Conservation (phyloP, 2,329 filamentous ascomycete genomes). For the Epichloe coenophiala region DNA sequence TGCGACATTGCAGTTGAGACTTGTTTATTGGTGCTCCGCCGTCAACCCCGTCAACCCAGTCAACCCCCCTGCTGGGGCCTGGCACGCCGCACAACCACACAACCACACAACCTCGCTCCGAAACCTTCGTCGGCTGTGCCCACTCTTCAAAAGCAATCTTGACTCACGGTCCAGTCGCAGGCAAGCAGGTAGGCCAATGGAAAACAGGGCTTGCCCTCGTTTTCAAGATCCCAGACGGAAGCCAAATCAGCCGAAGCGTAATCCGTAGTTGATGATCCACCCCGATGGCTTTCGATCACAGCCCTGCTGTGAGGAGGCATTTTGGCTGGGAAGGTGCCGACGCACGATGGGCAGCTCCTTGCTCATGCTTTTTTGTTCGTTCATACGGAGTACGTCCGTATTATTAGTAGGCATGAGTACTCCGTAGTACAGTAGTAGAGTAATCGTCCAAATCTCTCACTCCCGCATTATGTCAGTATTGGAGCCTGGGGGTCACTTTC, state of each 20-base stretch:
- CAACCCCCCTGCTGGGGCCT: not conserved
- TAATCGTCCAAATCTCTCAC: too few species aligned
- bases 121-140: not conserved
- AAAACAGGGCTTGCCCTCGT: not conserved
- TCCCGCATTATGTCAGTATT: too few species aligned
- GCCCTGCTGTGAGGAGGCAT: too few species aligned
- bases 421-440: too few species aligned
- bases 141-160: not conserved
- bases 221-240: not conserved
- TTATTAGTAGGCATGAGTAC: too few species aligned
- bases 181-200: not conserved
- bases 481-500: too few species aligned
- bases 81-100: not conserved
- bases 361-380: too few species aligned
- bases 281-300: too few species aligned
- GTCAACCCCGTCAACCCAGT: not conserved
- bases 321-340: too few species aligned
- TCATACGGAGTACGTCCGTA: too few species aligned
- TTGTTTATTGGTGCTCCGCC: not conserved
- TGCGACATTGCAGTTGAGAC: not conserved
- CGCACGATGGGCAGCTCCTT: too few species aligned
- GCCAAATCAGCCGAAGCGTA: not conserved
- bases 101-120: not conserved
- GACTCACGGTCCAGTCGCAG: not conserved
- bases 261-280: too few species aligned